Evolutionary conservation across 2,329 filamentous ascomycete genomes (phyloP), one percentile per base, ranked within the genome.

Genomic region (Coniochaeta hoffmannii): DNA sequence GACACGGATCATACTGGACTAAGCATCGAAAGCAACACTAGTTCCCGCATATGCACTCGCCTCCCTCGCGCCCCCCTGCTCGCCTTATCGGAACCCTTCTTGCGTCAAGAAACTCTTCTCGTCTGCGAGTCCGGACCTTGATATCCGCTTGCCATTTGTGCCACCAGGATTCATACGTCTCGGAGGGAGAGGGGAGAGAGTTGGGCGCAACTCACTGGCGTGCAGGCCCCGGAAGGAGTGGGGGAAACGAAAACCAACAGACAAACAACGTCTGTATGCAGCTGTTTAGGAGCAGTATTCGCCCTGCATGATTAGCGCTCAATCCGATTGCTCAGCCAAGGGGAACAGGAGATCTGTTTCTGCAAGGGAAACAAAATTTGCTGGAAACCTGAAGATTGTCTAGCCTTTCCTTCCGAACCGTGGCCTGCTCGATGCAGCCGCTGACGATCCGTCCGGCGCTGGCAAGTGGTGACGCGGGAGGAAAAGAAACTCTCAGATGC

Each of bases 221-320:
- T 35, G 34, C 32, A 30, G 17, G 32, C 30, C 31, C 41, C 53
- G 46, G 19, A 36, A 10, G 14, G 54, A 51, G 50, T 52, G 38
- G 49, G 52, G 53, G 55, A 44, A 56, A 59, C 57, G 49, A 55
- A 52, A 50, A 60, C 62, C n/a, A 60, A 60, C 59, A 53, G 57
- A 15, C 46, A 56, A 28, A 28, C 50, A 50, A 56, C 19, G 41
- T 55, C 36, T 54, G 53, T 53, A 55, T 59, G 56, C 46, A 41
- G 50, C 57, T 56, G 54, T 50, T 58, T 58, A 58, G 63, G 46
- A 58, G 54, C 57, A 59, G 61, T 60, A 55, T 58, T 60, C 50
- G 58, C 55, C 54, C 44, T 58, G 53, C 55, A 58, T 58, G 35
- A 49, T 56, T 54, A 51, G 55, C 34, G 36, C n/a, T 57, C 49